Base-by-base conservation (phyloP, 2,329 filamentous ascomycete species). In the Sarocladium strictum region DNA sequence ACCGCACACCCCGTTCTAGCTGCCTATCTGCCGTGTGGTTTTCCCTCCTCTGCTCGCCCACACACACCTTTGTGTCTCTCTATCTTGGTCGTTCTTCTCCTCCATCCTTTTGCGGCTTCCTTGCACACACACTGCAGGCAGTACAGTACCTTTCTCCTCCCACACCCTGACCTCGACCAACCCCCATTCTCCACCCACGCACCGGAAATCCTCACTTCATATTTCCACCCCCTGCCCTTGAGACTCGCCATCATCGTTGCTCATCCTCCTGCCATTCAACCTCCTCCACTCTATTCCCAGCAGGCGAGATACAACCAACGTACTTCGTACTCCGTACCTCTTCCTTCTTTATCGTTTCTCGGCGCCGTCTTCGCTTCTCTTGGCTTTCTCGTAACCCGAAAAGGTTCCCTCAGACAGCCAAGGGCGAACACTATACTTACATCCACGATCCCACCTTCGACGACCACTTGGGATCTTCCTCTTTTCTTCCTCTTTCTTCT, bases 281-380 rank as follows among this genome's bases (percentile, higher is more conserved):
- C 3, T 51, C 47, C 47, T 51, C 47, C 47, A 51, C 47, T 47
- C 23, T 51, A 35, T 19, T 51, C 47, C 27, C 47, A 51, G 47
- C 47, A 33, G 47, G 27, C 24, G 23, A 19, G 3, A 51, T 35
- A 51, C 47, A 27, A 21, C 38, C 38, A 47, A 27, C 21, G 12
- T 43, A 21, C 27, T 51, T 51, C 27, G 47, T 51, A 51, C 47
- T 26, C n/a, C 32, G 4, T 32, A 10, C 17, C 26, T 5, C 5
- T 26, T 45, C 9, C 37, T 7, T 9, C n/a, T 17, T 17, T 23
- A 23, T 43, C 19, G 38, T 23, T 51, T 35, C 47, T 51, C 27
- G 47, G 47, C 47, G 27, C 47, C 5, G 7, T 27, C 7, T 51
- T 51, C 47, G 29, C 26, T 35, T 51, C 29, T 35, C 29, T 51